Evolutionary conservation across 202 grass and related monocot genomes (phyloP).

Genomic region (Setaria italica): DNA sequence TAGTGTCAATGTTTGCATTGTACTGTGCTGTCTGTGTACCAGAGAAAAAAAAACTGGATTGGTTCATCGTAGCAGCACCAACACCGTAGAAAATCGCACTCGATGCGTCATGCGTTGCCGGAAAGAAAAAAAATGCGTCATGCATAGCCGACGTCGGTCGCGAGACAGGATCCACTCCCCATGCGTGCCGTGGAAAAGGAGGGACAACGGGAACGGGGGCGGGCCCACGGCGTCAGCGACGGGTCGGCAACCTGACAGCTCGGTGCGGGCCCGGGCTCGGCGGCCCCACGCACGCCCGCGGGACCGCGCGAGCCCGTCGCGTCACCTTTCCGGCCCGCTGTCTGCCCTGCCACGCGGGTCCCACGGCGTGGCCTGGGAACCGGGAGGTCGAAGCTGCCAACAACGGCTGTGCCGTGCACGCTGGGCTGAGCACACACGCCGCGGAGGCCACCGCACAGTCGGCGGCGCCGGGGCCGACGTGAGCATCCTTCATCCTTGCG

Average conservation of each 20-base stretch:
- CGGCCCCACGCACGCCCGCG: not conserved
- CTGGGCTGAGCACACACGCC: too few relatives aligned
- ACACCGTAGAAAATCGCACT: too few relatives aligned
- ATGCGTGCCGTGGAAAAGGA: not conserved
- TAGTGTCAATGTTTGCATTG: too few relatives aligned
- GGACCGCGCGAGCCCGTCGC: not conserved
- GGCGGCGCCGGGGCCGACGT: too few relatives aligned
- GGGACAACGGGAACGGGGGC: not conserved
- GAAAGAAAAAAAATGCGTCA: too few relatives aligned
- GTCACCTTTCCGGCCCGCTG: not conserved
- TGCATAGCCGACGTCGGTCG: not conserved
- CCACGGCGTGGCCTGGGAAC: not conserved
- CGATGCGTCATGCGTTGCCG: too few relatives aligned
- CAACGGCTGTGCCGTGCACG: too few relatives aligned
- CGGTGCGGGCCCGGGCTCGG: not conserved
- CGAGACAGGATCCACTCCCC: not conserved
- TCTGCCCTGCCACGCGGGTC: not conserved
- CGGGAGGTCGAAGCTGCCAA: too few relatives aligned
- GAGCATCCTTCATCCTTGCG: not conserved
- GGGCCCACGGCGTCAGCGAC: constrained; percentile 5
- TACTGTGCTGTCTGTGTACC: too few relatives aligned
- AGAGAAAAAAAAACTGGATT: too few relatives aligned
- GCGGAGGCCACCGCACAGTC: too few relatives aligned
- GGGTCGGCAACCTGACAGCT: not conserved
- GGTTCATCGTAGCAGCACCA: too few relatives aligned